Percentiles rank a stretch among this genome's conserved stretches.
Conservation (phyloP, 768 basidiomycete species). For the Harrya chromipes region DNA sequence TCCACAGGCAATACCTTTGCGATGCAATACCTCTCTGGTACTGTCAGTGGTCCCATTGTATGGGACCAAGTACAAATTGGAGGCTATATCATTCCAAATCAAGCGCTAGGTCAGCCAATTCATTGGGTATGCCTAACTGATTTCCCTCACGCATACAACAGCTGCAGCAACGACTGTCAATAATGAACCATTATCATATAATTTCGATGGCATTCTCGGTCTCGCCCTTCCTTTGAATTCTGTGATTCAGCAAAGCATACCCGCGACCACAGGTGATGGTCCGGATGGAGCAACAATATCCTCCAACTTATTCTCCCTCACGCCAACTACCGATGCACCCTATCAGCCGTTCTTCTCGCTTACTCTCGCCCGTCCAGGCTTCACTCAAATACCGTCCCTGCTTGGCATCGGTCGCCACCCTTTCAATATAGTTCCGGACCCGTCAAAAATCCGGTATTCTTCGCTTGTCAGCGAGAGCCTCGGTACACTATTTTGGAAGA, state of each 20-base stretch:
- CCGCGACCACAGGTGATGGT: slow-evolving; percentile 44
- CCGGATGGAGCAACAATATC: slow-evolving; percentile 66
- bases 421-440: slow-evolving; percentile 45
- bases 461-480: slow-evolving; percentile 37
- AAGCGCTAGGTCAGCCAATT: slow-evolving; percentile 61
- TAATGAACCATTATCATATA: slow-evolving; percentile 52
- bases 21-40: slow-evolving; percentile 60
- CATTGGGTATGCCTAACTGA: background rate
- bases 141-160: slow-evolving; percentile 23
- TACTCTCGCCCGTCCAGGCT: slow-evolving; percentile 66
- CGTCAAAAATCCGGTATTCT: slow-evolving; percentile 49
- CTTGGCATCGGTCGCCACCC: slow-evolving; percentile 75
- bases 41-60: slow-evolving; percentile 58
- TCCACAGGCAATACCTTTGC: slow-evolving; percentile 42
- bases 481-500: slow-evolving; percentile 64
- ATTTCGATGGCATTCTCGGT: slow-evolving; percentile 69
- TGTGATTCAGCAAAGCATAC: slow-evolving; percentile 52
- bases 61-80: slow-evolving; percentile 69
- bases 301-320: slow-evolving; percentile 70
- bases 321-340: slow-evolving; percentile 51
- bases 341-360: slow-evolving; percentile 64
- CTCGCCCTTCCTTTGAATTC: slow-evolving; percentile 73
- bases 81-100: slow-evolving; percentile 57
- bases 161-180: slow-evolving; percentile 57
- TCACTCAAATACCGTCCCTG: slow-evolving; percentile 48